Evolutionary conservation across 306 rosid species (phyloP), one percentile per base, ranked within the genome.

Genomic region (Amphicarpaea edgeworthii): DNA sequence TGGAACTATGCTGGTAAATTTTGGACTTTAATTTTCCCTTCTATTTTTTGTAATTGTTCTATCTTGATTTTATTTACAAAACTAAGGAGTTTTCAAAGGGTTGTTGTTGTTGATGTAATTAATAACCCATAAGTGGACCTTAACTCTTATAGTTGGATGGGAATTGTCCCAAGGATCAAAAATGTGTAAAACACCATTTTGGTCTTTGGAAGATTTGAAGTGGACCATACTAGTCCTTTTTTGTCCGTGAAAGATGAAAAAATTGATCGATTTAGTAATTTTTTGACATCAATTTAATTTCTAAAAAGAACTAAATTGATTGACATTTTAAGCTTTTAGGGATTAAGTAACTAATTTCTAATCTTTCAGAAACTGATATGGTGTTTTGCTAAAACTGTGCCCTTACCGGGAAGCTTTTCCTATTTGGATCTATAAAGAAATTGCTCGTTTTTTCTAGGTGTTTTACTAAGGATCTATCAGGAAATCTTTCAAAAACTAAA

Each of bases 1-100:
- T 71, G 98, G 97, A 79, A 81, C 83, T 37, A 93, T 93, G 97
- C 87, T 93, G 90, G 98, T 93, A 88, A 57, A 45, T 5, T 85
- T 50, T 20, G 6, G 46, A 55, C 49, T 43, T 77, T 16, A 62
- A 4, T 76, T 62, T 37, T 23, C 46, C 55, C 45, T 41, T 14
- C 7, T 6, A 42, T 19, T 53, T 19, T 51, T 53, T 61, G 17
- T 41, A 42, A 50, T 32, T 6, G 19, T 59, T 21, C 42, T 6
- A 8, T 23, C 26, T 75, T 50, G 26, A 63, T 51, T 50, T 37
- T 67, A 37, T 16, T 74, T 74, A 58, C 76, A 51, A 81, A 43
- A 42, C 8, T 63, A 28, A 12, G 10, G 50, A 38, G 45, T 32
- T 53, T 61, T 12, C 32, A 12, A 65, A 70, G 54, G 78, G 53